Conservation (phyloP, 2,329 filamentous ascomycete genomes). For the Zasmidium angulare region DNA sequence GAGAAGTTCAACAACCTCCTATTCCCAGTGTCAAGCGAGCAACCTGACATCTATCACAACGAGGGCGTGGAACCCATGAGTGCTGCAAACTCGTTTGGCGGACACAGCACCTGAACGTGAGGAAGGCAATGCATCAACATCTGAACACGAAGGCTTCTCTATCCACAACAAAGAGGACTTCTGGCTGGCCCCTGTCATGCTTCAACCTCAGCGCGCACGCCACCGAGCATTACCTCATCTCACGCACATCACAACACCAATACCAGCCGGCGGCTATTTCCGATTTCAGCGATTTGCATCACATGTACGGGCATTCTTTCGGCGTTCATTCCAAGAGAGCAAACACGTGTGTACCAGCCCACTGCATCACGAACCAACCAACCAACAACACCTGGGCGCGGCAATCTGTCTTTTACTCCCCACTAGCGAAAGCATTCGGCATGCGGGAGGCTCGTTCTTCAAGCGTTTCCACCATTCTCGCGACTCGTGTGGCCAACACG, state of each 20-base stretch:
- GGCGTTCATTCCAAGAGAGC: constrained; percentile 2
- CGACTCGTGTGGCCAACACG: too few species aligned
- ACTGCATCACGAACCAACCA: not conserved
- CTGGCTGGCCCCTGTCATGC: not conserved
- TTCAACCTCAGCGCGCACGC: too few species aligned
- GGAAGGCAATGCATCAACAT: too few species aligned
- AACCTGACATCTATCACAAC: constrained; percentile 25
- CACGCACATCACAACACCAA: not conserved
- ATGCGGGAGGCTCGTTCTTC: not conserved
- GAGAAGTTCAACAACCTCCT: constrained; percentile 47
- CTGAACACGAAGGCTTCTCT: too few species aligned
- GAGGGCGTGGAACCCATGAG: constrained; percentile 26
- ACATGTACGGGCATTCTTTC: not conserved
- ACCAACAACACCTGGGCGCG: not conserved
- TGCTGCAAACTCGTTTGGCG: constrained; percentile 25
- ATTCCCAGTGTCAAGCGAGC: constrained; percentile 23
- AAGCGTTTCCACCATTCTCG: not conserved
- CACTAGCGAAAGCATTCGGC: not conserved
- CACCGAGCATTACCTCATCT: not conserved
- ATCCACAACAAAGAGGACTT: too few species aligned
- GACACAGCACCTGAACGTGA: not conserved
- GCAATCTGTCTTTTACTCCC: not conserved
- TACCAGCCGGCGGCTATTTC: constrained; percentile 2
- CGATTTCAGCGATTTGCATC: not conserved
- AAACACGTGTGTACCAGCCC: not conserved